Base-by-base conservation (phyloP, 2,329 filamentous ascomycete species). In the Xylariaceae sp. region DNA sequence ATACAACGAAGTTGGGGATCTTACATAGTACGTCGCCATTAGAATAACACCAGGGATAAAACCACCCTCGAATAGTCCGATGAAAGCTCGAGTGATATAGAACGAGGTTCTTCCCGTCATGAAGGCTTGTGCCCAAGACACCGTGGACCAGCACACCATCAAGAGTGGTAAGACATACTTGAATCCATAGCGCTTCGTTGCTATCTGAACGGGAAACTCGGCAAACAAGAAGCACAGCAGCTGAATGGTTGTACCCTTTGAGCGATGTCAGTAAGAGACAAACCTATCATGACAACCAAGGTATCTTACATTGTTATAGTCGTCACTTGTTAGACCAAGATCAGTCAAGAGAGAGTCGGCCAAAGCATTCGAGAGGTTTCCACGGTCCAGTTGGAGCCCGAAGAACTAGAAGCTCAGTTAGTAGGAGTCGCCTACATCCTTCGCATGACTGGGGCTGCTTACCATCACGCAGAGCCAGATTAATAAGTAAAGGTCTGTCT, bases 21-120 rank as follows among this genome's bases (percentile, higher is more conserved):
- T 38, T 15, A 42, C 40, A 34, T 84, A 90, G 61, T 89, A 89
- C 3, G 78, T 82, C 4, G 88, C 68, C 61, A 83, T 89, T 0
- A 85, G 65, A 12, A 85, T 74, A 17, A 78, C 78, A 44, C 81
- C 78, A 0, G 79, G 78, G 37, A 83, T 82, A 48, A 83, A 83
- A 0, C 78, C 78, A 17, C 77, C 77, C 57, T 76, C 69, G 38
- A 77, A 64, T 2, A 79, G 57, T 4, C 71, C 74, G 1, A 78
- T 58, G 1, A 65, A 49, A 0, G 54, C 54, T 3, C 59, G 57
- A 2, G 59, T 62, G 1, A 55, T 53, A 24, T 61, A 65, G 47
- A 60, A 65, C n/a, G 48, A 52, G 1, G 52, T 51, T 22, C 53
- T 44, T 22, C 45, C 56, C 15, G 47, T 54, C 15, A 65, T 50